Evolutionary conservation across 179 eudicot genomes (phyloP), one percentile per base, ranked within the genome.

Genomic region (Beta macrorhiza): DNA sequence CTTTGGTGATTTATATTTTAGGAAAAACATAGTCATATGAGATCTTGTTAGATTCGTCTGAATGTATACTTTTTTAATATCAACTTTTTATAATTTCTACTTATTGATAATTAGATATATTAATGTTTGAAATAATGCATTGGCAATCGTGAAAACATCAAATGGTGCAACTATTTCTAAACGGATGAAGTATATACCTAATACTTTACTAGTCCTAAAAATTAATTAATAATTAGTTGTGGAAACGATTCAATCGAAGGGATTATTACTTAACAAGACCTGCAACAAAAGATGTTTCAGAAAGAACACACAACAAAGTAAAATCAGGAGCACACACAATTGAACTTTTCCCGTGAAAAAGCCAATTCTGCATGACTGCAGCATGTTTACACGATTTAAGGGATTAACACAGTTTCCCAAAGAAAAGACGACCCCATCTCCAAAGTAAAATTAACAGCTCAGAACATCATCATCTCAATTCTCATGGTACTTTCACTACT

Each of bases 321-420:
- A 47, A 51, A 52, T 78, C 22, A 79, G 13, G 59, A 77, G 55
- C 74, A 69, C 42, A 83, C 37, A 83, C 61, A 80, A 77, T 72
- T 12, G 63, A n/a, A 45, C 29, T 45, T 51, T 71, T 79, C 77
- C 2, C 2, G 67, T 49, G 53, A 49, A 49, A 75, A 47, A 53
- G 56, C 53, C 44, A 49, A 75, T 76, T 37, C 62, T 80, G 75
- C 85, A 75, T 79, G 81, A 65, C 25, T 14, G 61, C 61, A 73
- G 81, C 84, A 81, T 84, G 82, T 57, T 78, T 64, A 81, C 87
- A 82, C 68, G 79, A 79, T 68, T 81, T 58, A 52, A 76, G 68
- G 72, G 76, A 62, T 53, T 73, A 59, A 25, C 45, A 81, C 79
- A 72, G 76, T 82, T 79, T 71, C 72, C 69, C 74, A 84, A 78